Evolutionary conservation across 148 eudicot species (phyloP).

Genomic region (Chenopodium berlandieri): DNA sequence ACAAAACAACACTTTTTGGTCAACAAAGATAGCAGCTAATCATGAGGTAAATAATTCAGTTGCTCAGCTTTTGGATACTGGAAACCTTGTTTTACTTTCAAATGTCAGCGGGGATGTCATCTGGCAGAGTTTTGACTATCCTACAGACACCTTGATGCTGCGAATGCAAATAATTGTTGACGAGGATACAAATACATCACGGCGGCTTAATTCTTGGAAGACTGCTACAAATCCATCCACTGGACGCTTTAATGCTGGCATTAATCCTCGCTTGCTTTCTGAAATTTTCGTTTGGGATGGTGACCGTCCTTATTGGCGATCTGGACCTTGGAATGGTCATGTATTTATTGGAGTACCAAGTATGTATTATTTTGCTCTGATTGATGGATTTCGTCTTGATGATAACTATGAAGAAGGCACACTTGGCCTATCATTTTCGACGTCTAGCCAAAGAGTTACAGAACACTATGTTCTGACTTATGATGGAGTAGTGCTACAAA

Average conservation of each 20-base stretch:
- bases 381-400: constrained; percentile 7
- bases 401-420: constrained; percentile 15
- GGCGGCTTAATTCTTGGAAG: constrained; percentile 30
- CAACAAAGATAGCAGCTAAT: constrained; percentile 22
- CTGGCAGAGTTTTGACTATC: constrained; percentile 39
- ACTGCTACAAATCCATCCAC: constrained; percentile 38
- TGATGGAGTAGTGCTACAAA: constrained; percentile 13
- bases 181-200: background rate
- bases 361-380: background rate
- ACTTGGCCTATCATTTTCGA: background rate
- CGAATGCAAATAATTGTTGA: constrained; percentile 19
- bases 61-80: constrained; percentile 39
- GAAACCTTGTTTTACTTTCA: constrained; percentile 35
- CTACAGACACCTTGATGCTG: constrained; percentile 24
- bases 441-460: background rate
- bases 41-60: constrained; percentile 4
- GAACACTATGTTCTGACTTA: constrained; percentile 13
- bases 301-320: constrained; percentile 30
- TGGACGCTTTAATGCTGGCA: constrained; percentile 28
- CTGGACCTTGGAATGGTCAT: constrained; percentile 42
- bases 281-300: constrained; percentile 30
- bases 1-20: constrained; percentile 26
- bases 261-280: constrained; percentile 14
- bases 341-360: constrained; percentile 21
- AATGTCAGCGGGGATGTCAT: constrained; percentile 14